Conservation (phyloP, 768 basidiomycete genomes). For the Suillus sp. region DNA sequence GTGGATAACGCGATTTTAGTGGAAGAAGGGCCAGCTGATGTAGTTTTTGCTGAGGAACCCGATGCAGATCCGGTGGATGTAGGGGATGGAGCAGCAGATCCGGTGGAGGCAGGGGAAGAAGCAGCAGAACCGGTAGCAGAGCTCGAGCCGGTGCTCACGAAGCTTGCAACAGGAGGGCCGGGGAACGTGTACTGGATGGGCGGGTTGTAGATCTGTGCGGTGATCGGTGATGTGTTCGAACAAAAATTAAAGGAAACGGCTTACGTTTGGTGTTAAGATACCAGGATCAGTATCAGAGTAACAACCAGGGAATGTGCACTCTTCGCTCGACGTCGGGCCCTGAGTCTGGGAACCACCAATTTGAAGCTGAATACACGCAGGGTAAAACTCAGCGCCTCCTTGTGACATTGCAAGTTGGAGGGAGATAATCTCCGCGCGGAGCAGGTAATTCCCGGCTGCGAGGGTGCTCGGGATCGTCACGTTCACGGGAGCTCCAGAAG, state of each 20-base stretch:
- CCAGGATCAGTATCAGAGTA: slow-evolving; percentile 72
- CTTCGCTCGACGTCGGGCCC: slow-evolving; percentile 28
- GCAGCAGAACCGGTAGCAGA: slow-evolving; percentile 22
- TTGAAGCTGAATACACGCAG: slow-evolving; percentile 32
- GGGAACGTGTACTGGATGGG: slow-evolving; percentile 50
- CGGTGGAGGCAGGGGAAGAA: slow-evolving; percentile 8
- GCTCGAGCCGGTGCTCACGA: slow-evolving; percentile 30
- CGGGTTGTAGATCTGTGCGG: slow-evolving; percentile 32
- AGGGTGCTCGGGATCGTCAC: slow-evolving; percentile 53
- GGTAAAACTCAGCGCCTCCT: slow-evolving; percentile 55
- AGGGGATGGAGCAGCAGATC: slow-evolving; percentile 16
- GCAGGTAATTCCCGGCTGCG: slow-evolving; percentile 67
- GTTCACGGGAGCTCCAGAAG: slow-evolving; percentile 39
- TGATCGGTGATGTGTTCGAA: slow-evolving; percentile 5
- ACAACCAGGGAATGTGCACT: slow-evolving; percentile 68
- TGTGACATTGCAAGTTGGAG: slow-evolving; percentile 59
- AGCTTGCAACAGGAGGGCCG: slow-evolving; percentile 50
- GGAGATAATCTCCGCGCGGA: slow-evolving; percentile 79
- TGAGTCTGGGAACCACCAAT: slow-evolving; percentile 31
- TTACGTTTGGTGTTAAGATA: slow-evolving; percentile 54
- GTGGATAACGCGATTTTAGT: slow-evolving; percentile 7
- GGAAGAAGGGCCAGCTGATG: neutral
- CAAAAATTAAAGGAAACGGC: slow-evolving; percentile 8
- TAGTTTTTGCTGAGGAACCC: slow-evolving; percentile 1
- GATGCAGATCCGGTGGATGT: slow-evolving; percentile 22